Evolutionary conservation across 2,329 filamentous ascomycete species (phyloP).

Genomic region (Sphaerostilbella broomeana): DNA sequence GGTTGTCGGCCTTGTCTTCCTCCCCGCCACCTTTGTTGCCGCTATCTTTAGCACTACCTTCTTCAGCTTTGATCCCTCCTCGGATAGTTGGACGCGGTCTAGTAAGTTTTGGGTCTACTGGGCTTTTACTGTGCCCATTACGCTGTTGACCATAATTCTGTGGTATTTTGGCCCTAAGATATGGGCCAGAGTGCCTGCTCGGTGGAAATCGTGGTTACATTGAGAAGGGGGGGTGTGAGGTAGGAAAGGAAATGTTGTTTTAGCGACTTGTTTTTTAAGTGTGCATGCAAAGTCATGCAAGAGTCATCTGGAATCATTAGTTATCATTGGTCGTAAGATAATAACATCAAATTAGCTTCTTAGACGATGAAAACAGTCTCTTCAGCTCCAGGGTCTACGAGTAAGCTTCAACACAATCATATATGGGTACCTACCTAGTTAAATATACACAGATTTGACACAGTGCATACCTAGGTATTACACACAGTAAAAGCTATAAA

Average conservation of each 20-base stretch:
- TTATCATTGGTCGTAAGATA: too few species aligned
- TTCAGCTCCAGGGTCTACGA: too few species aligned
- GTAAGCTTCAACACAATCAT: too few species aligned
- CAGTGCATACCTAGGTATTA: too few species aligned
- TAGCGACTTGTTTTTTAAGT: too few species aligned
- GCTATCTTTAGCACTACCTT: constrained; percentile 42
- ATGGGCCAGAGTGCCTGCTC: neutral
- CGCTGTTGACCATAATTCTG: constrained; percentile 14
- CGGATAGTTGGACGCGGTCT: constrained; percentile 24
- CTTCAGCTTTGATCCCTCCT: constrained; percentile 27
- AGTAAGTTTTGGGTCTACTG: constrained; percentile 32
- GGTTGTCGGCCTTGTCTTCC: constrained; percentile 40
- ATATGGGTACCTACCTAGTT: too few species aligned
- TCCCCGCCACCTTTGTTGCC: constrained; percentile 46
- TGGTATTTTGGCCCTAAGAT: constrained; percentile 17
- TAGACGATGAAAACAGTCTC: too few species aligned
- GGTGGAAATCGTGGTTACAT: neutral
- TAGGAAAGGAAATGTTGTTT: too few species aligned
- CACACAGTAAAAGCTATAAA: neutral
- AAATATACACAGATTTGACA: too few species aligned
- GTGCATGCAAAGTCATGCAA: too few species aligned
- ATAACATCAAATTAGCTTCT: too few species aligned
- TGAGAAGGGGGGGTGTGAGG: neutral
- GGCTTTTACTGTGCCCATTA: constrained; percentile 26
- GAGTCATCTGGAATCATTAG: too few species aligned